Base-by-base conservation (phyloP, 1,139 yeast genomes). In the Scheffersomyces lignicola region DNA sequence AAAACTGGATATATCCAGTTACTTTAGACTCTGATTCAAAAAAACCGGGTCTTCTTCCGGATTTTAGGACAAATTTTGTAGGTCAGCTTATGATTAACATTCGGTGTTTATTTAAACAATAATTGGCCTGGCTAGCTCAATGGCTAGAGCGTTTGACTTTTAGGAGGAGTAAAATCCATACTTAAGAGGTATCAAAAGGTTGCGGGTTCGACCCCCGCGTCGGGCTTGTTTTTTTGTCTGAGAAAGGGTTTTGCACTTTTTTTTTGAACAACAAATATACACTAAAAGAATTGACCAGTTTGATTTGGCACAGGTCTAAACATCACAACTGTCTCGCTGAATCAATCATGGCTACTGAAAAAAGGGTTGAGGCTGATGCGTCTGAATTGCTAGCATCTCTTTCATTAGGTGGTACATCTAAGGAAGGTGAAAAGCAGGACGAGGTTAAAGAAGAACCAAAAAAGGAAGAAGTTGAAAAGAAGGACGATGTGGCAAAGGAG, bases 191-290 rank as follows among this genome's bases (percentile, higher is more conserved):
- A 58, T 63, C 69, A 62, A 62, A 65, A 65, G 70, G 70, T 58
- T 64, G 67, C 70, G 70, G 70, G 70, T 65, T 65, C 70, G 70
- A 65, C 62, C 69, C 70, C 70, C 70, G 70, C 68, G 63, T 65
- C 58, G 70, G 70, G 71, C 69, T 63, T 36, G n/a, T 20, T 20
- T 20, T n/a, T 20, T 20, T 20, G 8, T 20, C n/a, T 20, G 23
- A 20, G 8, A n/a, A 20, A 20, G 9, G 8, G 8, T 20, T 20
- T 20, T 20, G 9, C n/a, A 9, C n/a, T 20, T 20, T 20, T 20
- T 20, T 20, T 20, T 20, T 20, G 23, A 20, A 20, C 23, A 20
- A 20, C 23, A 20, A 20, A 20, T 9, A 20, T 8, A n/a, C n/a
- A 9, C 23, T 9, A 20, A 20, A 8, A 8, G 23, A 20, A 20